phyloP scores from a whole-genome alignment of 192 early-diverging fungal genomes.

The Coemansia erecta region DNA sequence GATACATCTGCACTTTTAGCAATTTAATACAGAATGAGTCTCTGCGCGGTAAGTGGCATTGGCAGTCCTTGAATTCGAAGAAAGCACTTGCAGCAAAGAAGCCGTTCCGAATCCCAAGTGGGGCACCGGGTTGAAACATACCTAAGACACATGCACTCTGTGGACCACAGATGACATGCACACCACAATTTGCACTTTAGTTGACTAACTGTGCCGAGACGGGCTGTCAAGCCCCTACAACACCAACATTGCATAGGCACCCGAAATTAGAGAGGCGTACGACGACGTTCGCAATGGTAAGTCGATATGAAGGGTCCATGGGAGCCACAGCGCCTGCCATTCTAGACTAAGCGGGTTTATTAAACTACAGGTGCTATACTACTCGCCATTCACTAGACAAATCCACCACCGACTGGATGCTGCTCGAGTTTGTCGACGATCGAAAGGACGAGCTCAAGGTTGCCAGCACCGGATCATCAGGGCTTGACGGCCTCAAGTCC shows the following conservation, averaged over 20 bases:
- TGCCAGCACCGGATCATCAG: conserved; percentile 53
- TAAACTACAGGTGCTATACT: neutral
- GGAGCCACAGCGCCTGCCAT: neutral
- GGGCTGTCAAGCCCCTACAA: no score
- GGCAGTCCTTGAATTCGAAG: no score
- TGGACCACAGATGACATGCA: no score
- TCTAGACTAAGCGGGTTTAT: neutral
- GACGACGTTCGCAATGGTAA: conserved; percentile 57
- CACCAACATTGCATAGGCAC: conserved; percentile 24
- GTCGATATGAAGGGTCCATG: neutral
- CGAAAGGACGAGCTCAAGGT: conserved; percentile 51
- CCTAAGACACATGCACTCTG: no score
- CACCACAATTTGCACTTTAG: no score
- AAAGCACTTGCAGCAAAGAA: no score
- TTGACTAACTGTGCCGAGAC: no score
- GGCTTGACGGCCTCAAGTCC: conserved; percentile 61
- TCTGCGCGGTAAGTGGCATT: no score
- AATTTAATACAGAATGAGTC: no score
- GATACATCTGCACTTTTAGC: no score
- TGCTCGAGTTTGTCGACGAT: conserved; percentile 58
- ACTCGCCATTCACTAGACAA: conserved; percentile 37
- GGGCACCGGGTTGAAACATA: no score
- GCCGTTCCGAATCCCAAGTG: no score
- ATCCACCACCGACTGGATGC: conserved; percentile 59
- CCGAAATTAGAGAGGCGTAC: conserved; percentile 51